These are phyloP conservation scores for Blepharisma stoltei DNA, from an alignment of 73 alveolate species.

Conservation along the genomic window DNA sequence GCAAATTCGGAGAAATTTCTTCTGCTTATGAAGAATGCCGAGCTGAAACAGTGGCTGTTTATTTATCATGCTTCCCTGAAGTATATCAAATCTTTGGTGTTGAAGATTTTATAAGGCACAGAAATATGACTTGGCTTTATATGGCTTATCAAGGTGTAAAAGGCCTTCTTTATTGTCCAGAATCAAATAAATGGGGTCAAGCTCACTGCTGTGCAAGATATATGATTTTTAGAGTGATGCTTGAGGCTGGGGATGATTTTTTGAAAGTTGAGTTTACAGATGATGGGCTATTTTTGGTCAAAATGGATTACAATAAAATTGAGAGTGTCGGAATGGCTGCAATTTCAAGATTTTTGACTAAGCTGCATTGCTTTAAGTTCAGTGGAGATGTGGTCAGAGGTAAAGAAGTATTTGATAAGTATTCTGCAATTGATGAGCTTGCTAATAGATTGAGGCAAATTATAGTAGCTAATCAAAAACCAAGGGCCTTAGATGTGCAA, in stretches of 20 bases:
- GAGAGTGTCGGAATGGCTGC: slow-evolving; percentile 63
- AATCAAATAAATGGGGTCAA: slow-evolving; percentile 55
- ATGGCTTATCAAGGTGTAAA: slow-evolving; percentile 50
- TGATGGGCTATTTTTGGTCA: slow-evolving; percentile 49
- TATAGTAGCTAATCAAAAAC: slow-evolving; percentile 40
- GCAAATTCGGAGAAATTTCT: slow-evolving; percentile 80
- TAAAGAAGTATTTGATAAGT: slow-evolving; percentile 39
- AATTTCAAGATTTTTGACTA: slow-evolving; percentile 40
- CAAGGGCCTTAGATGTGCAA: slow-evolving; percentile 39
- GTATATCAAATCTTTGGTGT: slow-evolving; percentile 50
- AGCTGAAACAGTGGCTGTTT: slow-evolving; percentile 89
- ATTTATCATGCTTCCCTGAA: slow-evolving; percentile 70
- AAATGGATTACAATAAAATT: slow-evolving; percentile 66
- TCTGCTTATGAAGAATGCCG: slow-evolving; percentile 94
- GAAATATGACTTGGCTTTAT: slow-evolving; percentile 55
- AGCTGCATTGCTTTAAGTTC: slow-evolving; percentile 37
- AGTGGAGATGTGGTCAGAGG: slow-evolving; percentile 42
- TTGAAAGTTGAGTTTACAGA: slow-evolving; percentile 44
- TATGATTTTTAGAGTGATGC: slow-evolving; percentile 47
- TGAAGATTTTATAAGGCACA: slow-evolving; percentile 42
- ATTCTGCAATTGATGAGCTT: slow-evolving; percentile 40
- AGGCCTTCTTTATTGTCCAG: slow-evolving; percentile 47
- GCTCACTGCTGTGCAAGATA: slow-evolving; percentile 61
- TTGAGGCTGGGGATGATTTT: slow-evolving; percentile 41
- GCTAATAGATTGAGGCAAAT: slow-evolving; percentile 37